Percentiles rank a stretch among this genome's conserved stretches.
Evolutionary conservation across 164 flowering plant species (phyloP).

Genomic region (Magnolia sinica): DNA sequence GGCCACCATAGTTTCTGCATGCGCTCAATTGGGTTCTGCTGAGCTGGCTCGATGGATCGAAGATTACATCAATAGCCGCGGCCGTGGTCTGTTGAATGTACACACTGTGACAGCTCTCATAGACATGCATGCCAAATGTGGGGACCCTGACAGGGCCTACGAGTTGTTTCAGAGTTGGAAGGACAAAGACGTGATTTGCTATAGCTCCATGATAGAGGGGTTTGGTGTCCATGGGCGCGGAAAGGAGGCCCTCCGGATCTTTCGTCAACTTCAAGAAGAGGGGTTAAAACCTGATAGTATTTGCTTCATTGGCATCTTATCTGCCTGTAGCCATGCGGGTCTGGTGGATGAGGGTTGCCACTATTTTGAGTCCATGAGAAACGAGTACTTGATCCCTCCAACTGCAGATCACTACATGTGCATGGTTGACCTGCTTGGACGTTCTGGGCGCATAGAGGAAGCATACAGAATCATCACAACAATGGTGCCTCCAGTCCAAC

Average conservation of each 20-base stretch:
- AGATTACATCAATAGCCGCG: constrained; percentile 10
- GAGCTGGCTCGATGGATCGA: constrained; percentile 12
- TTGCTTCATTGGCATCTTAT: constrained; percentile 22
- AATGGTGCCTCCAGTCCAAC: constrained; percentile 17
- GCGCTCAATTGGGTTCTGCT: constrained; percentile 19
- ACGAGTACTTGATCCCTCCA: constrained; percentile 20
- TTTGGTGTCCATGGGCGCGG: constrained; percentile 25
- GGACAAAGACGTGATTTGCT: constrained; percentile 18
- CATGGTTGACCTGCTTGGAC: constrained; percentile 24
- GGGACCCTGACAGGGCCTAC: constrained; percentile 16
- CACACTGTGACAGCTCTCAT: constrained; percentile 21
- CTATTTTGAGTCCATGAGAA: constrained; percentile 18
- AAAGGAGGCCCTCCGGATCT: constrained; percentile 16
- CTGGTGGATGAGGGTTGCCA: constrained; percentile 18
- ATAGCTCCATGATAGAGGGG: constrained; percentile 20
- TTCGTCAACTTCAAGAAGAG: constrained; percentile 12
- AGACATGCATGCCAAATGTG: constrained; percentile 26
- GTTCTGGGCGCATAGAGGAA: constrained; percentile 17
- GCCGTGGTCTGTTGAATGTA: constrained; percentile 15
- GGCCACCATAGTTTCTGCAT: constrained; percentile 13
- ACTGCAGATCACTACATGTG: constrained; percentile 28
- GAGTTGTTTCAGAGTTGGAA: constrained; percentile 19
- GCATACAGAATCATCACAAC: constrained; percentile 16
- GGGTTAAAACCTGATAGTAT: constrained; percentile 20
- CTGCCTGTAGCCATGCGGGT: constrained; percentile 26